phyloP scores from a whole-genome alignment of 108 stramenopile genomes.

The Nannochloropsis oceanica region DNA sequence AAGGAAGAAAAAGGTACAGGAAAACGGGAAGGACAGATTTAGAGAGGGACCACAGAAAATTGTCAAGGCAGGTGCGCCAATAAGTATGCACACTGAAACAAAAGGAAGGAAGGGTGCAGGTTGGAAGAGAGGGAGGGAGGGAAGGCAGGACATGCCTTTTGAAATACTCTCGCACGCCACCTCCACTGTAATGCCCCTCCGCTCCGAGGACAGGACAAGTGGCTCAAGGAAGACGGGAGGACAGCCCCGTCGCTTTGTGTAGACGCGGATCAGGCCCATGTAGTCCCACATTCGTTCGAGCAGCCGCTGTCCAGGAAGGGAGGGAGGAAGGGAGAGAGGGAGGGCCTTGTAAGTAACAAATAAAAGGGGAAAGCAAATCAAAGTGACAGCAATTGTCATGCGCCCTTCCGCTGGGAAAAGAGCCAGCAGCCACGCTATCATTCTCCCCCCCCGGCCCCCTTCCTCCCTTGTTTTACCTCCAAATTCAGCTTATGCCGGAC shows the following conservation, averaged over 20 bases:
- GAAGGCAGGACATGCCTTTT: neutral
- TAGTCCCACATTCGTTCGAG: constrained; percentile 77
- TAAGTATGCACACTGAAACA: neutral
- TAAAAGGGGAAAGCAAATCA: too few species aligned
- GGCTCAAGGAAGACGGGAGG: constrained; percentile 92
- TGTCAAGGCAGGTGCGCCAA: neutral
- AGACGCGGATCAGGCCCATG: constrained; percentile 84
- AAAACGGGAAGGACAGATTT: too few species aligned
- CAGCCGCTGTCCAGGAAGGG: constrained; percentile 23
- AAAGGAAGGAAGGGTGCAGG: neutral
- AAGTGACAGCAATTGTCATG: too few species aligned
- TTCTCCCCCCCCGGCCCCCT: constrained; percentile 3
- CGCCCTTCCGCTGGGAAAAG: too few species aligned
- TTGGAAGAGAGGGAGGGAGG: too few species aligned
- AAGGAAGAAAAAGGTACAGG: too few species aligned
- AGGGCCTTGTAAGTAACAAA: too few species aligned
- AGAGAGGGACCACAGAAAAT: neutral
- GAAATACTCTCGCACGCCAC: constrained; percentile 40
- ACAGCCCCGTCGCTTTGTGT: constrained; percentile 80
- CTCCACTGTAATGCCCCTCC: constrained; percentile 46
- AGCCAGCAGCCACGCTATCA: neutral
- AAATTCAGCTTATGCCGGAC: constrained; percentile 70
- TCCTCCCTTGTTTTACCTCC: constrained; percentile 43
- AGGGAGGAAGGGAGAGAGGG: neutral
- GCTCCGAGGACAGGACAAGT: constrained; percentile 76